Base-by-base conservation (phyloP, 176 grass and related monocot genomes). In the Zizania latifolia region DNA sequence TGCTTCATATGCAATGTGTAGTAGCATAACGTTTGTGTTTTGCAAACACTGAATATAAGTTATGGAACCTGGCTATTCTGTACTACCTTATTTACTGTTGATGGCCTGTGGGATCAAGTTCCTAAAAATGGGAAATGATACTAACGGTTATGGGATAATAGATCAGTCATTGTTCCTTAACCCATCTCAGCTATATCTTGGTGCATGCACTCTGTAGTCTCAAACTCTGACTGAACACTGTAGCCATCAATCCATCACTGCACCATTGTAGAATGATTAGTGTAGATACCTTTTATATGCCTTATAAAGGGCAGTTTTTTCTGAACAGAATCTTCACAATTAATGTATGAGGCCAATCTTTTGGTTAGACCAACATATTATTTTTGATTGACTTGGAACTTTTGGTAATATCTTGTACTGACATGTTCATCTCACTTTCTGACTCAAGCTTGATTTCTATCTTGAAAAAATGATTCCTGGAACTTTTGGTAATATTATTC, bases 371-470 rank as follows among this genome's bases (percentile, higher is more conserved):
- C 19, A 70, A 43, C 5, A 15, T 35, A 37, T 17, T 22, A 4
- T 36, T 36, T 36, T 36, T 36, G n/a, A n/a, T n/a, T n/a, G 40
- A 26, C 2, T 23, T 62, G 27, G 38, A 59, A 1, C n/a, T 63
- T 63, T 28, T 45, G 16, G 44, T 78, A 12, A 39, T 78, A 43
- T 41, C 21, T 35, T 26, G 21, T 34, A 61, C 41, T 56, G 15
- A 1, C 11, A 3, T 68, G 16, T 16, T 34, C 22, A 3, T 48
- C 2, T 72, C 16, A 7, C 77, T 65, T 71, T n/a, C n/a, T 26
- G 43, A 50, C 68, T 68, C 27, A 33, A 60, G 41, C 17, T 74
- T 78, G 19, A 76, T 83, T 46, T 39, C 60, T 39, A 45, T 48
- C 44, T 48, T 48, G 15, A 48, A 19, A 48, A 19, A 3, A 51